Evolutionary conservation across 1,139 yeast species (phyloP), one percentile per base, ranked within the genome.

Genomic region (Magnusiomyces paraingens): DNA sequence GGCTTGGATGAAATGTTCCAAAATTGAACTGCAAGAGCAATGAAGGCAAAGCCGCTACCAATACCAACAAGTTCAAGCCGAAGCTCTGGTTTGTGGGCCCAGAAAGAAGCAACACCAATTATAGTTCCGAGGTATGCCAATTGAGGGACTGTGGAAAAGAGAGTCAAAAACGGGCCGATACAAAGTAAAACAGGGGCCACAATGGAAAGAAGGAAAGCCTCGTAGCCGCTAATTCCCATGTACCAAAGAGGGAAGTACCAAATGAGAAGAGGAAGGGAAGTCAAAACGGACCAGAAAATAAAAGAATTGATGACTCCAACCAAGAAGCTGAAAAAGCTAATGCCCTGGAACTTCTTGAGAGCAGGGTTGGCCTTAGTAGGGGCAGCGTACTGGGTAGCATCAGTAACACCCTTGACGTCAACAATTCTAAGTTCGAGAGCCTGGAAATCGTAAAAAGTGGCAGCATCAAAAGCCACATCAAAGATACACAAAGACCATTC

Each of bases 161-260:
- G 55, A 2, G 61, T 63, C 53, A 79, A 73, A 14, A 86, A 48
- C n/a, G 76, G 74, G 2, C 88, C 81, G 15, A 86, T 62, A 2
- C 70, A 66, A 44, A 89, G 72, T 1, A 89, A 48, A 15, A 84
- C 57, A 3, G 91, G 86, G 1, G 84, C 78, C 36, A 81, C 58
- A 46, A 85, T 74, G 26, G 83, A 72, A 2, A 83, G 66, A 50
- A 89, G 75, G 1, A 83, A 79, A 0, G 86, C 86, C 69, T 93
- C 99, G 67, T 86, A 90, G 2, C 99, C 99, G 1, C 96, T 86
- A 55, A 93, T 84, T 8, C 98, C 98, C 98, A 93, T 90, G 66
- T 86, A 81, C 99, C 99, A 93, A 58, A 93, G 76, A 17, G 99
- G 99, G 76, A 93, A 93, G 72, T 87, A 89, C 99, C 99, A 93